Evolutionary conservation across 2,329 filamentous ascomycete species (phyloP), one percentile per base, ranked within the genome.

Genomic region (Fusarium siculi): DNA sequence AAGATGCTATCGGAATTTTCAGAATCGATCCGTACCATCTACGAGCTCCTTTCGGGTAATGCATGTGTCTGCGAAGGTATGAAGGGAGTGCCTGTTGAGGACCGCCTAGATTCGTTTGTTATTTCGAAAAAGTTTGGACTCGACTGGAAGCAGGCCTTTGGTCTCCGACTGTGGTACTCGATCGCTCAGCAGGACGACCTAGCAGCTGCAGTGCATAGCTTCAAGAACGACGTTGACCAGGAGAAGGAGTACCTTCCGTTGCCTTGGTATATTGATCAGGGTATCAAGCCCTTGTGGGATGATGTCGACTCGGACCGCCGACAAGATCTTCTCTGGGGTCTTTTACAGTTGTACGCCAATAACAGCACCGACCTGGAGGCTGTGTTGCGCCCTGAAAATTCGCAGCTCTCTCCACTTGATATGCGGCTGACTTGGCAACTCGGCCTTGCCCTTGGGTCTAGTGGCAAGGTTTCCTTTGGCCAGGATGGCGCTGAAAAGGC

Each of bases 81-180:
- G 78, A 92, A 90, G 73, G 87, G 86, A 6, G 91, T 89, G 11
- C 89, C 93, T 2, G 84, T 92, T 14, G 96, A 98, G 81, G 94
- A 98, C 82, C 91, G 93, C 49, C 88, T 92, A 43, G 88, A 91
- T 19, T 92, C 92, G 0, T 97, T 99, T 79, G 88, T 91, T 60
- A 93, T 99, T 73, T 93, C 94, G 2, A 89, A 93, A 76, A 91
- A 92, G 52, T 99, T 98, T 80, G 90, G 90, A 9, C 86, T 99
- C 40, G 93, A 97, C 80, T 99, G 96, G 96, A 92, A 94, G 80
- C 95, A 97, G 79, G 92, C 95, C 1, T 97, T 99, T 81, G 96
- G 94, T 16, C 87, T 99, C 55, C 91, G 95, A 47, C 86, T 99
- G 4, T 98, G 95, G 93, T 99, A 97, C 80, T 92, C 91, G 49